phyloP scores from a whole-genome alignment of 257 asterid genomes.

The Parsonsia alboflavescens region DNA sequence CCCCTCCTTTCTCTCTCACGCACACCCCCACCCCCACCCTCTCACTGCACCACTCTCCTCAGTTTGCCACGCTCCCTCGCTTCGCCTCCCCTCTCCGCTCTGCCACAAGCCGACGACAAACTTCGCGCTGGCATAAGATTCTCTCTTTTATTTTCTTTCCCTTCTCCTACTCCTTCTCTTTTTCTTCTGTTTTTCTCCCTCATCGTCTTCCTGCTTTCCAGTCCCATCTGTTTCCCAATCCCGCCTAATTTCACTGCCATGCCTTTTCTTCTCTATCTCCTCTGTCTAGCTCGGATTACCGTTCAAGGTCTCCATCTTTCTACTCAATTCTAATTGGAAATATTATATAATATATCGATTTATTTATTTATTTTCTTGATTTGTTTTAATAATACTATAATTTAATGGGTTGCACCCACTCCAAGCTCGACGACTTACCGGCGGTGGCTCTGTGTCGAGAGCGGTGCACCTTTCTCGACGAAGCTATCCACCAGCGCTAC shows the following conservation, averaged over 20 bases:
- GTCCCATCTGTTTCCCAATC: constrained; percentile 14
- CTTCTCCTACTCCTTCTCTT: constrained; percentile 11
- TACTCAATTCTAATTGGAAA: neutral
- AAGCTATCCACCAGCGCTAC: constrained; percentile 76
- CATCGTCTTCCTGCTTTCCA: constrained; percentile 18
- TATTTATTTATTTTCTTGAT: neutral
- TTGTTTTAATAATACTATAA: neutral
- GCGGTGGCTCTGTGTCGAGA: constrained; percentile 82
- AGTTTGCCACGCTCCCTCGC: no score
- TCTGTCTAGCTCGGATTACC: neutral
- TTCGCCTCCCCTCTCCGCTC: neutral
- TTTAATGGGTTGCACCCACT: constrained; percentile 76
- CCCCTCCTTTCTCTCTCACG: constrained; percentile 17
- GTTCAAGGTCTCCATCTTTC: neutral
- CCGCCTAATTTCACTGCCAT: constrained; percentile 30
- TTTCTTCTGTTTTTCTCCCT: neutral
- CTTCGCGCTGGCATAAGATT: constrained; percentile 41
- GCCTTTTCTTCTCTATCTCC: constrained; percentile 21
- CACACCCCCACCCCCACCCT: constrained; percentile 3
- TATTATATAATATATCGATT: neutral
- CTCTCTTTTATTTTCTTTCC: constrained; percentile 13
- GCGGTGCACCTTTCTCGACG: constrained; percentile 71
- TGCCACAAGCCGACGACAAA: constrained; percentile 41
- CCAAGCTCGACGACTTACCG: constrained; percentile 87
- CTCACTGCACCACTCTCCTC: constrained; percentile 4